A percentile compares a stretch with the other conserved stretches of the same genome.
phyloP scores from a whole-genome alignment of 1,284 basidiomycete species.

The Sanghuangporus baumii region DNA sequence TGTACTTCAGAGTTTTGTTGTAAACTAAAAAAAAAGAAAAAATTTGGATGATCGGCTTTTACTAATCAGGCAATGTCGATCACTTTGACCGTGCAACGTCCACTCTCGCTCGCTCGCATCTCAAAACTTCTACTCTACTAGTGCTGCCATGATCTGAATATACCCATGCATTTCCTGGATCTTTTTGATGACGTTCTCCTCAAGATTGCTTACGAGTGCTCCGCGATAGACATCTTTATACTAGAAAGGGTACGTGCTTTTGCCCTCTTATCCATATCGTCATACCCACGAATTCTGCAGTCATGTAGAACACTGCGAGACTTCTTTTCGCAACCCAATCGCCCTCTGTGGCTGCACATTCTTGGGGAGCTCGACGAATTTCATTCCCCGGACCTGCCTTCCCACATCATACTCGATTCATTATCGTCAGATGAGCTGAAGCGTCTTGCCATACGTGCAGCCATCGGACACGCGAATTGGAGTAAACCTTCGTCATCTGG shows the following conservation, averaged over 20 bases:
- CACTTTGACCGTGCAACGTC: background rate
- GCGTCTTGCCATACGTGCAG: background rate
- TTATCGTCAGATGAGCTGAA: constrained; percentile 4
- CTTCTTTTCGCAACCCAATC: constrained; percentile 1
- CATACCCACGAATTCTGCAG: background rate
- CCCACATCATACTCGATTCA: background rate
- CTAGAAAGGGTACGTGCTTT: constrained; percentile 8
- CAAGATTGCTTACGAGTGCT: constrained; percentile 2
- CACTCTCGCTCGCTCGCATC: background rate
- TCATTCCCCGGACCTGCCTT: constrained; percentile 2
- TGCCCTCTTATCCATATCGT: background rate
- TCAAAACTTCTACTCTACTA: no score
- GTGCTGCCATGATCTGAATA: background rate
- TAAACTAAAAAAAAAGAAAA: no score
- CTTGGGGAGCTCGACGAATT: background rate
- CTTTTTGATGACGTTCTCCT: constrained; percentile 11
- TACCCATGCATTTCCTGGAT: constrained; percentile 1
- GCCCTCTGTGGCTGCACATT: constrained; percentile 1
- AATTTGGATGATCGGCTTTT: no score
- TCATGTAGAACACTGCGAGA: constrained; percentile 1
- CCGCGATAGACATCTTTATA: background rate
- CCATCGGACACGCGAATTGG: constrained; percentile 2
- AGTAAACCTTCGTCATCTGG: background rate
- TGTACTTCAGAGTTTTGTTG: no score
- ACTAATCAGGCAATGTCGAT: no score